Percentiles rank a stretch among this genome's conserved stretches.
Evolutionary conservation across 176 grass and related monocot species (phyloP).

Genomic region (Musa troglodytarum): DNA sequence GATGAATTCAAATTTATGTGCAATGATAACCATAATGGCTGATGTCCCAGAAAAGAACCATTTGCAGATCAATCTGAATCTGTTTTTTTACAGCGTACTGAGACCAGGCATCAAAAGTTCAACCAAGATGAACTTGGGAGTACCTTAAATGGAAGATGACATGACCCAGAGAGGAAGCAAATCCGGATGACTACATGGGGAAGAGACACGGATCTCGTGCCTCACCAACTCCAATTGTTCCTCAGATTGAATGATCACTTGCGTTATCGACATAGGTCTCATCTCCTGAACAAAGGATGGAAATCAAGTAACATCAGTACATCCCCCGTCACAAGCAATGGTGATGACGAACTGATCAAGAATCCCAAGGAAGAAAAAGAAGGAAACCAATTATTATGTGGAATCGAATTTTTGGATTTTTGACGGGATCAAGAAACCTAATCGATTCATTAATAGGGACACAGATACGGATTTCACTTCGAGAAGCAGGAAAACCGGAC

Average conservation of each 20-base stretch:
- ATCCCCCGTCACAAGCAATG: too few relatives aligned
- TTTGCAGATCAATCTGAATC: not conserved
- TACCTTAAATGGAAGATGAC: slow-evolving; percentile 74
- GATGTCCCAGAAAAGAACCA: not conserved
- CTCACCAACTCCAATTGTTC: slow-evolving; percentile 86
- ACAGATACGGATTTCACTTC: not conserved
- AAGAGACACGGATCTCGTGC: slow-evolving; percentile 80
- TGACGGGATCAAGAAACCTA: too few relatives aligned
- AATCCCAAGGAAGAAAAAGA: not conserved
- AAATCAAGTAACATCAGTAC: not conserved
- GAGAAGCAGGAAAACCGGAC: too few relatives aligned
- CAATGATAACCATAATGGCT: not conserved
- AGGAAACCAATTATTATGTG: not conserved
- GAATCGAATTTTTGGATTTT: too few relatives aligned
- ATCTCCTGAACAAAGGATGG: slow-evolving; percentile 35
- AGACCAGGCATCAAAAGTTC: not conserved
- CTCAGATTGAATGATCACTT: slow-evolving; percentile 83
- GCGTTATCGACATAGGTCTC: slow-evolving; percentile 80
- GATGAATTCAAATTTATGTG: not conserved
- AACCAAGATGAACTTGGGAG: slow-evolving; percentile 2
- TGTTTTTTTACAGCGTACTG: not conserved
- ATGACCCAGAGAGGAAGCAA: slow-evolving; percentile 80
- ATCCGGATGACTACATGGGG: slow-evolving; percentile 75
- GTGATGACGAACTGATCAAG: not conserved
- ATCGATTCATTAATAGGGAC: not conserved